Conservation (phyloP, 805 yeast genomes). For the Cyberlindnera nakhonratchasimensis region DNA sequence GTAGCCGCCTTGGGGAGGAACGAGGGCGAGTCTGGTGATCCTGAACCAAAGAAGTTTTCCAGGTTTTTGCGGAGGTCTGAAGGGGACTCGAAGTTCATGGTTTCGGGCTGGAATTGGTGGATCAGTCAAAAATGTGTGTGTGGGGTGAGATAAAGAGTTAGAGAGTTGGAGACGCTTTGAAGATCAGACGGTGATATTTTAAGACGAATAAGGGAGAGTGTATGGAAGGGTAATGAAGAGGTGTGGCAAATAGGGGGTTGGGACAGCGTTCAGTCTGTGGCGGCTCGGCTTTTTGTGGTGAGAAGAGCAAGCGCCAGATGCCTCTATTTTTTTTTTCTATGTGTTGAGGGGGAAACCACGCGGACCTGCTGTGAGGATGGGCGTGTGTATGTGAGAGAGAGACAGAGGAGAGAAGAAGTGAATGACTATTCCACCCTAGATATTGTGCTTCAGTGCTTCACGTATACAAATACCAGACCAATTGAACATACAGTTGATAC, state of each 20-base stretch:
- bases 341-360: slow-evolving; percentile 8
- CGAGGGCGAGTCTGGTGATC: slow-evolving; percentile 29
- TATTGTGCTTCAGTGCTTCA: no score
- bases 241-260: background rate
- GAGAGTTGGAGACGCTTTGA: no score
- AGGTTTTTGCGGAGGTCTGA: slow-evolving; percentile 22
- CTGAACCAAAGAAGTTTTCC: slow-evolving; percentile 22
- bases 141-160: no score
- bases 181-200: no score
- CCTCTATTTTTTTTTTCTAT: slow-evolving; percentile 1
- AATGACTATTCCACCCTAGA: no score
- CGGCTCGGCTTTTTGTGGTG: no score
- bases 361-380: background rate
- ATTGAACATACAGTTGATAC: no score
- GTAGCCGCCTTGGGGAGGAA: slow-evolving; percentile 19
- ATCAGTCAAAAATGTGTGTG: background rate
- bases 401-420: no score
- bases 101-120: background rate
- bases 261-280: no score
- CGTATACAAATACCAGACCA: no score
- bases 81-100: slow-evolving; percentile 25
- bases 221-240: background rate
- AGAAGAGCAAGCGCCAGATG: slow-evolving; percentile 2
- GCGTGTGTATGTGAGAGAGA: no score
- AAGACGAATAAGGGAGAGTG: background rate